Evolutionary conservation across 2,329 filamentous ascomycete genomes (phyloP).

Genomic region (Epicoccum nigrum): DNA sequence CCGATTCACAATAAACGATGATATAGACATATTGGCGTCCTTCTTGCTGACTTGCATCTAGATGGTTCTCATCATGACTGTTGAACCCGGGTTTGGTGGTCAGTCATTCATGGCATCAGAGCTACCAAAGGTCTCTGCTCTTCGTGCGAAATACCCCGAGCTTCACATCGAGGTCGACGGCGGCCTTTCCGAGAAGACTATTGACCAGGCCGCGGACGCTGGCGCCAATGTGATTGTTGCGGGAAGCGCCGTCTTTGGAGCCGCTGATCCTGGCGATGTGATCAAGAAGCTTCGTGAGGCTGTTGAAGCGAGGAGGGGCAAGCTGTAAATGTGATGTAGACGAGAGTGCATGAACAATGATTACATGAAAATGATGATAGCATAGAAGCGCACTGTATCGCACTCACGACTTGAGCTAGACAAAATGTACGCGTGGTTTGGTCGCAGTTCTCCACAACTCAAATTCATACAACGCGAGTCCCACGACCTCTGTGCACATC

Average conservation of each 20-base stretch:
- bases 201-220: slow-evolving; percentile 91
- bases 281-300: slow-evolving; percentile 80
- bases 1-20: no score
- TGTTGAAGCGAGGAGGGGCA: slow-evolving; percentile 67
- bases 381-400: background rate
- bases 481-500: no score
- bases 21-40: no score
- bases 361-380: background rate
- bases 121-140: slow-evolving; percentile 87
- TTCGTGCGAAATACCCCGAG: slow-evolving; percentile 84
- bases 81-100: slow-evolving; percentile 94
- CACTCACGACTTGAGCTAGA: slow-evolving; percentile 9
- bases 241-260: slow-evolving; percentile 93
- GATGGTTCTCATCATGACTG: slow-evolving; percentile 99
- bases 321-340: slow-evolving; percentile 27
- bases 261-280: slow-evolving; percentile 83
- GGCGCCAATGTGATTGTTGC: slow-evolving; percentile 98
- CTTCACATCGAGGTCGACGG: slow-evolving; percentile 98
- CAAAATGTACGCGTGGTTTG: slow-evolving; percentile 7
- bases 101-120: slow-evolving; percentile 98
- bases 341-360: slow-evolving; percentile 1
- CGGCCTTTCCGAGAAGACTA: slow-evolving; percentile 83
- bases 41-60: slow-evolving; percentile 50
- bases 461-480: no score
- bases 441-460: no score